Evolutionary conservation across 345 rosid species (phyloP), one percentile per base, ranked within the genome.

Genomic region (Boechera stricta): DNA sequence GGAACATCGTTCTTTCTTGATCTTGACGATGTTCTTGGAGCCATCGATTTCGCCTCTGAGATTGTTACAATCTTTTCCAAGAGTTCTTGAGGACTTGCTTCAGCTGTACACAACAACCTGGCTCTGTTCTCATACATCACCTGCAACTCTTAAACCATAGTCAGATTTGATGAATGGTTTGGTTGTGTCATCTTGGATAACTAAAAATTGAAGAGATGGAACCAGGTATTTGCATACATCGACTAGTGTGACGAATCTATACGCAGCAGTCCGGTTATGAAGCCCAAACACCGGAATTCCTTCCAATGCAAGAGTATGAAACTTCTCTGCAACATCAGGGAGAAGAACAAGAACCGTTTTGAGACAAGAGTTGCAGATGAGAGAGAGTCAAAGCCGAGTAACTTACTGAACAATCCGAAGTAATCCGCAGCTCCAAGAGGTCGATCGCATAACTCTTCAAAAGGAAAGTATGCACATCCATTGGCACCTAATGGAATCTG

Each of bases 401-500:
- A 85, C 99, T 87, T 84, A 95, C 99, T 95, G 85, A 80, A 95
- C 70, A 95, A 82, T 73, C 99, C 99, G 57, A 95, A 88, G 81
- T 95, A 95, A 77, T 95, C 99, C 2, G 99, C 98, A 78, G 99
- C 94, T 76, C 99, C 98, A 42, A 95, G 97, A 71, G 99, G 99
- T 60, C 68, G 86, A 72, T 95, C 97, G 38, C 99, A 95, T 67
- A 92, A 86, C 31, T 91, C 99, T 78, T 92, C 91, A 53, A 95
- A 95, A 60, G 85, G 71, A 85, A 95, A 91, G 85, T 86, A 92
- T 53, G 99, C 98, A 77, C 96, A 92, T 69, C 96, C 99, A 70
- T 87, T 85, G 67, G 97, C 96, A 76, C 90, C 96, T 72, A 88
- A 77, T 21, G 97, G 85, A 72, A 92, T 87, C 98, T 95, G 81